Evolutionary conservation across 2,329 filamentous ascomycete genomes (phyloP).

Genomic region (Cyphellophora europaea): DNA sequence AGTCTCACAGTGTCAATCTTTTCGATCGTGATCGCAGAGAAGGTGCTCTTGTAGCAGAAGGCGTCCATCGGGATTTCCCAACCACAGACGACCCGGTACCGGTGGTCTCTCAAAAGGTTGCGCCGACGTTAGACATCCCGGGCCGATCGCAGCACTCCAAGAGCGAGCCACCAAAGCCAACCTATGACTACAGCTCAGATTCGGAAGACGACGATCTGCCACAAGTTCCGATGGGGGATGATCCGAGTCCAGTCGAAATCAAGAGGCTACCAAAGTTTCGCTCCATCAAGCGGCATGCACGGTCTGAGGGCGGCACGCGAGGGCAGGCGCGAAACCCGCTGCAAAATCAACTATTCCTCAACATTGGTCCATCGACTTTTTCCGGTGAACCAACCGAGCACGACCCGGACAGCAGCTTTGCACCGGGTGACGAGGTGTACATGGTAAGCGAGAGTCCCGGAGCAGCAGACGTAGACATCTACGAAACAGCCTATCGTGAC

Average conservation of each 20-base stretch:
- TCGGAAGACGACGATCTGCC: conserved; percentile 7
- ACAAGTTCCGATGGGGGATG: neutral
- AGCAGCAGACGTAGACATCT: conserved; percentile 76
- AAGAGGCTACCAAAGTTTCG: conserved; percentile 16
- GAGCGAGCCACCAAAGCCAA: conserved; percentile 1
- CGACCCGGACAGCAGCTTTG: conserved; percentile 18
- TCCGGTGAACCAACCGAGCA: conserved; percentile 38
- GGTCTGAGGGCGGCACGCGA: conserved; percentile 23
- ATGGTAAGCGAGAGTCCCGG: conserved; percentile 76
- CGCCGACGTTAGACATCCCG: neutral
- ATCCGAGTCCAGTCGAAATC: conserved; percentile 1
- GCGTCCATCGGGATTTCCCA: conserved; percentile 31
- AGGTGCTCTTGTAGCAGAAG: conserved; percentile 42
- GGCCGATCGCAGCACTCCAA: neutral
- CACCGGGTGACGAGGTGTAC: conserved; percentile 22
- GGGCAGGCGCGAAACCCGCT: conserved; percentile 56
- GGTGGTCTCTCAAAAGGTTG: conserved; percentile 1
- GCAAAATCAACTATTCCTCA: conserved; percentile 60
- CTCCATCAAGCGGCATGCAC: conserved; percentile 10
- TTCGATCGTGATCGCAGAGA: conserved; percentile 42
- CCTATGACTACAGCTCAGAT: conserved; percentile 9
- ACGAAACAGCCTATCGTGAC: conserved; percentile 76
- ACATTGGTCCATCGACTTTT: conserved; percentile 57
- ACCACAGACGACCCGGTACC: conserved; percentile 7
- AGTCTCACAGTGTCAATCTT: conserved; percentile 41